Base-by-base conservation (phyloP, 148 eudicot genomes). In the Oxyria digyna region DNA sequence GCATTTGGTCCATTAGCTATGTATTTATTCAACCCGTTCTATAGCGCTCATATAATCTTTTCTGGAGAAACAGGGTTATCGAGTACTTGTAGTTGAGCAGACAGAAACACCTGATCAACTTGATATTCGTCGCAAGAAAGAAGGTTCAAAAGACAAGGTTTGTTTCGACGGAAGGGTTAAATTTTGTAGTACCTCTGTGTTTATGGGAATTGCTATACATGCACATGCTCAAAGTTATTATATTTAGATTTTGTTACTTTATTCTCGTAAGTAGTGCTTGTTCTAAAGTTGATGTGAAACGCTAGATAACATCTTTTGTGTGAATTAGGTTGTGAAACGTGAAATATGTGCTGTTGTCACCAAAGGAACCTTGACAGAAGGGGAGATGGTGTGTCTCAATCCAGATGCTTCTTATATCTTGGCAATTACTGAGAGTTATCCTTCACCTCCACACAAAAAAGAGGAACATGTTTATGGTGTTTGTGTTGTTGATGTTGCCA, bases 61-160 rank as follows among this genome's bases (percentile, higher is more conserved):
- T 33, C 57, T 62, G 67, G 45, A 33, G 67, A 72, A 75, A 68
- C 87, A 94, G 99, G 99, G 99, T 37, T 94, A 88, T 76, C 82
- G 99, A 67, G 96, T 94, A 70, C 93, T 94, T 77, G 97, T 94
- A 67, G 91, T 94, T 67, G 99, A 94, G 87, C 99, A 94, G 82
- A 91, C 93, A 67, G 99, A 94, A 81, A 94, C 99, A 33, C 99
- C 99, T 69, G 87, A 84, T 45, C 99, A 94, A 82, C 87, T 91
- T 77, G 97, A 91, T 71, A 69, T 81, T 52, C 99, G 99, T 71
- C 86, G 96, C 75, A 85, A 68, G 78, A 87, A 87, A 68, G 78
- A 84, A 42, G 97, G 99, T 74, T 85, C 91, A 17, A 94, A 87
- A 84, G 99, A 94, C 78, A 94, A 94, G 97, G 99, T 94, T 50